Evolutionary conservation across 2,329 filamentous ascomycete genomes (phyloP), one percentile per base, ranked within the genome.

Genomic region (Massarina eburnea): DNA sequence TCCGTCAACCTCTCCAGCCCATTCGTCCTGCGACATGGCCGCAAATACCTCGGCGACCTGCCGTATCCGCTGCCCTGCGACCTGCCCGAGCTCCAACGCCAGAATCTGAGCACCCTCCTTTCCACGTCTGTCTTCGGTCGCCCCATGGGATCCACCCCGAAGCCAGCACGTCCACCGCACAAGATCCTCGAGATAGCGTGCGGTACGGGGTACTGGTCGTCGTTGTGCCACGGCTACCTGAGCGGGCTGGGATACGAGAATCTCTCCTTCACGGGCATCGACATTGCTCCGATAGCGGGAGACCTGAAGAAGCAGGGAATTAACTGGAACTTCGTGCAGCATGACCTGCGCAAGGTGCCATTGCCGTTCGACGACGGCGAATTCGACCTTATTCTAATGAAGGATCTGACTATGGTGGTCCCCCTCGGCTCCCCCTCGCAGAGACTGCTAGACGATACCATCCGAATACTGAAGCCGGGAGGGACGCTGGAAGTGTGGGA

Each of bases 401-500:
- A 96, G 69, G 91, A 96, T 65, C 74, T 90, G 60, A 85, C 83
- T 43, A 76, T 94, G 52, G 80, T 82, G n/a, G 77, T 86, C 7
- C 80, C 81, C 20, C 73, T 81, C 35, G 76, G 76, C 4, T 67
- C 68, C 15, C 75, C 81, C 46, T 80, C 84, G 26, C 74, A 79
- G 35, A 66, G 68, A 19, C 72, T 81, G n/a, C 66, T 84, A 47
- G 86, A 89, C 54, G 90, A 96, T 64, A 86, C 85, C 51, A 73
- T 92, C 36, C 86, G 91, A 15, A 73, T 95, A 10, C 75, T 96
- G 27, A 84, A 80, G 54, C 85, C 88, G 0, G 90, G 89, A 14
- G 92, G 92, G 4, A 82, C 83, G 2, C 63, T 96, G 20, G 92
- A 96, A 66, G 78, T 95, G 14, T 96, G 91, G 91, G 91, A 96